Conservation (phyloP, 2,329 filamentous ascomycete species). For the Boeremia lycopersici region DNA sequence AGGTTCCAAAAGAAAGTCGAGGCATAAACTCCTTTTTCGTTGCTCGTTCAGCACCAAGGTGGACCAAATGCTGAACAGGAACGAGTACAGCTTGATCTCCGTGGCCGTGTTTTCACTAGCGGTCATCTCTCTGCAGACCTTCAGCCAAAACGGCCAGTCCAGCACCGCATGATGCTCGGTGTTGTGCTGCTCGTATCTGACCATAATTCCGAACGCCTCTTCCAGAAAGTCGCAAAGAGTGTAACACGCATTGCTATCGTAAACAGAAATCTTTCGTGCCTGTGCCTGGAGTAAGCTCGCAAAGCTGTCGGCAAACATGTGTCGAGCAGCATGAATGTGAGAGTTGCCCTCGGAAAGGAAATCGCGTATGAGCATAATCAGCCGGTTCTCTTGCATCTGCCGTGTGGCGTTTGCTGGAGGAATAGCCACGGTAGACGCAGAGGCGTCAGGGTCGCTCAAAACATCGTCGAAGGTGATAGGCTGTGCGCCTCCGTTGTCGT, state of each 20-base stretch:
- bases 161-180: conserved; percentile 57
- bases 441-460: conserved; percentile 68
- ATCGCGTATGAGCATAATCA: conserved; percentile 82
- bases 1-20: conserved; percentile 76
- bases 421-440: conserved; percentile 66
- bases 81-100: conserved; percentile 81
- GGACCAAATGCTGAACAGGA: conserved; percentile 82
- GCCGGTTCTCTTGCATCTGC: conserved; percentile 85
- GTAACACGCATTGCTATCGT: conserved; percentile 83
- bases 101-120: conserved; percentile 87
- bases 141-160: conserved; percentile 85
- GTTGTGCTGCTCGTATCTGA: conserved; percentile 62
- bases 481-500: conserved; percentile 49
- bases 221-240: conserved; percentile 91
- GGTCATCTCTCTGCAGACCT: conserved; percentile 78
- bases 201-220: conserved; percentile 73
- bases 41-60: conserved; percentile 68
- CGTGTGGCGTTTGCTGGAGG: conserved; percentile 73
- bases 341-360: conserved; percentile 69
- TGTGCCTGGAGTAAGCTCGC: conserved; percentile 74
- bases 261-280: conserved; percentile 76
- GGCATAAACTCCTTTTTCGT: conserved; percentile 72
- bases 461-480: conserved; percentile 71
- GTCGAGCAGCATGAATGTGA: conserved; percentile 61
- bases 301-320: conserved; percentile 79